Conservation (phyloP, 2,329 filamentous ascomycete genomes). For the Chrysosporium queenslandicum region DNA sequence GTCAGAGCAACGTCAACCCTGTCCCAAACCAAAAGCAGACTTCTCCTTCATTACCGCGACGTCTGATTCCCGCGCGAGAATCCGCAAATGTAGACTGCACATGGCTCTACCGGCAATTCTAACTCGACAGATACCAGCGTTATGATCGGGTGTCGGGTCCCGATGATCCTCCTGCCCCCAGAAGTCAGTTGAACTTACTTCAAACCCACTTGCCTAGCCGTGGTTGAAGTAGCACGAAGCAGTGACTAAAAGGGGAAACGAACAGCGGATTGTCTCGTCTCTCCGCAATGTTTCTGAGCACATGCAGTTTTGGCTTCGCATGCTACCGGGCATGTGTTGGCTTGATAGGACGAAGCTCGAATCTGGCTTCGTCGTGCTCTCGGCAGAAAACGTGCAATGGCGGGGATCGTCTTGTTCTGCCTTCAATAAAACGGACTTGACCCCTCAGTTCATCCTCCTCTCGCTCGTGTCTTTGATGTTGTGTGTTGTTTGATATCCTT, state of each 20-base stretch:
- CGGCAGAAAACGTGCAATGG: neutral
- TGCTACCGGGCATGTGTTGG: conserved; percentile 1
- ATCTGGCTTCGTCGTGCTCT: neutral
- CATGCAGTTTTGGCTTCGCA: neutral
- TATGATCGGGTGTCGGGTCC: neutral
- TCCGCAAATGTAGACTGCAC: neutral
- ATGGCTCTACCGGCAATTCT: neutral
- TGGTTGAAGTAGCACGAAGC: too few species aligned
- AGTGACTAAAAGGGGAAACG: neutral
- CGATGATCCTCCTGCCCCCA: neutral
- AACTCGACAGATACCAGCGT: neutral
- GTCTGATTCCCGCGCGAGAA: neutral
- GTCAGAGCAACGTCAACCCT: neutral
- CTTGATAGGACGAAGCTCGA: conserved; percentile 9
- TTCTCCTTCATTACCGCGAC: neutral
- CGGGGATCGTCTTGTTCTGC: neutral
- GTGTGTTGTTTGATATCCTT: neutral
- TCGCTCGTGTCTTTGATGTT: neutral
- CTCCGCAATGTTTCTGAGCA: neutral
- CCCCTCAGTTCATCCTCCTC: neutral
- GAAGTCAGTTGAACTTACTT: neutral
- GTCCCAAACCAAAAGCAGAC: neutral
- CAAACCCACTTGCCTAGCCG: too few species aligned
- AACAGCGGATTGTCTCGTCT: neutral
- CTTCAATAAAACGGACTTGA: neutral